These are phyloP conservation scores for Boletus fagicola DNA, from an alignment of 768 basidiomycete genomes.

Conservation along the genomic window DNA sequence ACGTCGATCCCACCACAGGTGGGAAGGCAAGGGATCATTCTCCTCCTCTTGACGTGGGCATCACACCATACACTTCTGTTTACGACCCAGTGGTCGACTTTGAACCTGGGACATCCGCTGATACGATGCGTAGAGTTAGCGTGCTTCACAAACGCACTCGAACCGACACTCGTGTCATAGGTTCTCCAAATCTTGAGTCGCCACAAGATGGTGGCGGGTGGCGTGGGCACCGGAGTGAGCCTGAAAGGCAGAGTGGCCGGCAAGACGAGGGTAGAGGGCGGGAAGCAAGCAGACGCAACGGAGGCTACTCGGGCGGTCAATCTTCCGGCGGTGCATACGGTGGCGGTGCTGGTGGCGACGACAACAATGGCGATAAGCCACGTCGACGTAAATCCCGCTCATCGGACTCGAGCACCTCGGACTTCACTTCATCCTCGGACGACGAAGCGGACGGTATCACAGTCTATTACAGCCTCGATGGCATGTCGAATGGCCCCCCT, in stretches of 20 bases:
- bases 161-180: neutral
- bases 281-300: conserved; percentile 12
- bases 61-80: conserved; percentile 24
- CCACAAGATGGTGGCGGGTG: conserved; percentile 22
- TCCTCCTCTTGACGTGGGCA: conserved; percentile 11
- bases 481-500: conserved; percentile 29
- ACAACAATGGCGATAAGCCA: conserved; percentile 36
- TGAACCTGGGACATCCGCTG: conserved; percentile 47
- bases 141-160: conserved; percentile 1
- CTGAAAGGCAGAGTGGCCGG: conserved; percentile 17
- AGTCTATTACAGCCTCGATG: conserved; percentile 45
- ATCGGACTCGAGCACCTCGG: conserved; percentile 34
- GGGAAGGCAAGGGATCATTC: conserved; percentile 5
- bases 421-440: conserved; percentile 40
- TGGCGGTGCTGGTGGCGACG: conserved; percentile 40
- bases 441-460: conserved; percentile 43
- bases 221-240: conserved; percentile 15
- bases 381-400: conserved; percentile 29
- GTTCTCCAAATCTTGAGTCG: conserved; percentile 4
- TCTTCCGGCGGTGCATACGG: conserved; percentile 22
- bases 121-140: conserved; percentile 24
- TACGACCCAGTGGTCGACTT: conserved; percentile 28
- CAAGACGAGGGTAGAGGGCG: conserved; percentile 11
- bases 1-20: conserved; percentile 10
- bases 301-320: conserved; percentile 19